These are phyloP conservation scores for Verticillium zaregamsianum DNA, from an alignment of 2,329 filamentous ascomycete species.

Conservation along the genomic window DNA sequence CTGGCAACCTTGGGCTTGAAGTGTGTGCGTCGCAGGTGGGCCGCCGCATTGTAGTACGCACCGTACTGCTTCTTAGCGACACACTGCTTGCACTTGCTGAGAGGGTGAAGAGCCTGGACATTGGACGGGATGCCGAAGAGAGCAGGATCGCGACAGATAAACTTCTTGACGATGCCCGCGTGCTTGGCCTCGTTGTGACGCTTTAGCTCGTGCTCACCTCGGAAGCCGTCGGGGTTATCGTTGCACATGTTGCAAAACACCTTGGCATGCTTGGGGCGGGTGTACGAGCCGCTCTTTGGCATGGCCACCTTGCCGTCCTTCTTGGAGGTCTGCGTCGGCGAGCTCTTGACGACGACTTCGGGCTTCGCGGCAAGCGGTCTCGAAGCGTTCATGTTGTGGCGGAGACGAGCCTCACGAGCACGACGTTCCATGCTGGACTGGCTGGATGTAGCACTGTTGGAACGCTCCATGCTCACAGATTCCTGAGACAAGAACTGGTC, in stretches of 20 bases:
- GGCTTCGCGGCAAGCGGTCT: slow-evolving; percentile 43
- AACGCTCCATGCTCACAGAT: slow-evolving; percentile 41
- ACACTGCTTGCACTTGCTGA: slow-evolving; percentile 82
- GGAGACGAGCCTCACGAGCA: slow-evolving; percentile 41
- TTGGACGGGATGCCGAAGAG: slow-evolving; percentile 30
- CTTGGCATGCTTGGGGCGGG: slow-evolving; percentile 66
- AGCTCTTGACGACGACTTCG: slow-evolving; percentile 19
- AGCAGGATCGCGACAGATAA: slow-evolving; percentile 52
- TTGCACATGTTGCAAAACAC: slow-evolving; percentile 67
- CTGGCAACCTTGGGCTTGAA: slow-evolving; percentile 64
- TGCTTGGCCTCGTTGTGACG: slow-evolving; percentile 67
- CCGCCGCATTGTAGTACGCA: slow-evolving; percentile 92
- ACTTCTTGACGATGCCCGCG: slow-evolving; percentile 48
- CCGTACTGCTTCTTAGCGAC: slow-evolving; percentile 73
- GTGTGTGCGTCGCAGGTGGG: slow-evolving; percentile 82
- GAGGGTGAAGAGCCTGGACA: slow-evolving; percentile 55
- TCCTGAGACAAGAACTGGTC: slow-evolving; percentile 21
- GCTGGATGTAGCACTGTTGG: slow-evolving; percentile 40
- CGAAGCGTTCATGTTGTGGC: slow-evolving; percentile 39
- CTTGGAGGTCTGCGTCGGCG: slow-evolving; percentile 19
- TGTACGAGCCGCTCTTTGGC: slow-evolving; percentile 37
- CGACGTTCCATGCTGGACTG: slow-evolving; percentile 39
- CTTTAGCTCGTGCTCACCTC: slow-evolving; percentile 78
- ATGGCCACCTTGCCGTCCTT: slow-evolving; percentile 40
- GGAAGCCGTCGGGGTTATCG: slow-evolving; percentile 73